These are phyloP conservation scores for Trichoderma sp. DNA, from an alignment of 2,329 filamentous ascomycete genomes.

Conservation along the genomic window DNA sequence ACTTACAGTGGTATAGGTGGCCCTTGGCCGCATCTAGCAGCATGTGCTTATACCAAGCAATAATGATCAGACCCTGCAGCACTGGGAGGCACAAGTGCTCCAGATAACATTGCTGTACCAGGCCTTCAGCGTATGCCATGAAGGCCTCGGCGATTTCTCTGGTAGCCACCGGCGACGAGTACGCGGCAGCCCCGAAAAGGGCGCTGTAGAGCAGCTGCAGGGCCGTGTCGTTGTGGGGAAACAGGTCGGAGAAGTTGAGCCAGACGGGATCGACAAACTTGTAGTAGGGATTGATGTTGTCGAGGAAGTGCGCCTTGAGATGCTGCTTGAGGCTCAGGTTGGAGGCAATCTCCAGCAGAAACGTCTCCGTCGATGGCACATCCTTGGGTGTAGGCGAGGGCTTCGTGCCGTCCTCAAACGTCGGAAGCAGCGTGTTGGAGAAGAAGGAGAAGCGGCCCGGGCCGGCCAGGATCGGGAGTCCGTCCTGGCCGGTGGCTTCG, in stretches of 20 bases:
- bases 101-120: slow-evolving; percentile 17
- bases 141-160: slow-evolving; percentile 9
- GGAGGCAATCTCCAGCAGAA: slow-evolving; percentile 6
- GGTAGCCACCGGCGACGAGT: slow-evolving; percentile 3
- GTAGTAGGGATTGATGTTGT: slow-evolving; percentile 7
- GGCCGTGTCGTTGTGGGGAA: slow-evolving; percentile 14
- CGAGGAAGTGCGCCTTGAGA: slow-evolving; percentile 14
- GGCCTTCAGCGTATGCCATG: slow-evolving; percentile 13
- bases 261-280: slow-evolving; percentile 16
- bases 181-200: slow-evolving; percentile 10
- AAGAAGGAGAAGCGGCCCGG: slow-evolving; percentile 5
- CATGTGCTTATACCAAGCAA: slow-evolving; percentile 16
- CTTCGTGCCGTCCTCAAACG: slow-evolving; percentile 9
- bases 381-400: not conserved
- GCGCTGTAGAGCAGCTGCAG: slow-evolving; percentile 15
- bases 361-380: not conserved
- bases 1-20: slow-evolving; percentile 16
- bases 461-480: slow-evolving; percentile 1
- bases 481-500: not conserved
- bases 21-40: slow-evolving; percentile 13
- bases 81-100: slow-evolving; percentile 14
- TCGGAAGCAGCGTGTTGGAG: slow-evolving; percentile 4
- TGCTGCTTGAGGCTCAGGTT: slow-evolving; percentile 13
- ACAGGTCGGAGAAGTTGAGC: slow-evolving; percentile 16
- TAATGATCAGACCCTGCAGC: slow-evolving; percentile 7